Evolutionary conservation across 768 basidiomycete genomes (phyloP).

Genomic region (Lentinula edodes): DNA sequence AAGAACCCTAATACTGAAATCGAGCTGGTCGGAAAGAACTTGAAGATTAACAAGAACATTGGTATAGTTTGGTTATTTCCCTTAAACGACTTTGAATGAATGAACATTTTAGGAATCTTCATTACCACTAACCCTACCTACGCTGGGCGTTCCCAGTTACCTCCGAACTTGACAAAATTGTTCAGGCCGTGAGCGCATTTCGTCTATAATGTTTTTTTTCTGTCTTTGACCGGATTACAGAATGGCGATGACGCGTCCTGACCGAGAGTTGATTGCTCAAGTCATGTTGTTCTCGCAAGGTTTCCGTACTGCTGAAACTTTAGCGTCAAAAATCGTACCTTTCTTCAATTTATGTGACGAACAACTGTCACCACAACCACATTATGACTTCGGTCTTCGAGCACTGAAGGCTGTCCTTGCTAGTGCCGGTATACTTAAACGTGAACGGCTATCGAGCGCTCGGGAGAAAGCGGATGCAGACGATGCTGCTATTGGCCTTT

Average conservation of each 20-base stretch:
- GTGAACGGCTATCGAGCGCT: constrained; percentile 66
- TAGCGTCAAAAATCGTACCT: constrained; percentile 98
- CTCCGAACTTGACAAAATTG: constrained; percentile 85
- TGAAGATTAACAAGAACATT: constrained; percentile 92
- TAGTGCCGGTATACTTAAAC: constrained; percentile 96
- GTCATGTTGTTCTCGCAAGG: constrained; percentile 99
- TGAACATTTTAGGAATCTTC: constrained; percentile 67
- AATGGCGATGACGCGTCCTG: constrained; percentile 99
- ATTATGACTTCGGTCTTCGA: constrained; percentile 98
- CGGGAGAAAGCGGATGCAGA: constrained; percentile 32
- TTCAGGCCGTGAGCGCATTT: constrained; percentile 76
- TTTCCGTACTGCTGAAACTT: constrained; percentile 93
- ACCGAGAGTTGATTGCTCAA: constrained; percentile 97
- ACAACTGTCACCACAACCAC: constrained; percentile 93
- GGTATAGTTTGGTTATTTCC: constrained; percentile 35
- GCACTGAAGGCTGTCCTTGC: constrained; percentile 95
- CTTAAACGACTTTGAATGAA: constrained; percentile 5
- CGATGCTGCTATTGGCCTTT: constrained; percentile 47
- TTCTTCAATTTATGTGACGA: constrained; percentile 99
- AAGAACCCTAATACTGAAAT: constrained; percentile 88
- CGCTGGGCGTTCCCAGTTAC: constrained; percentile 89
- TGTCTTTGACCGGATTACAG: constrained; percentile 33
- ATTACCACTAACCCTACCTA: constrained; percentile 99
- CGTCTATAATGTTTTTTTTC: background rate
- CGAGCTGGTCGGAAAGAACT: constrained; percentile 89